phyloP scores from a whole-genome alignment of 2,329 filamentous ascomycete species.

The Ascosphaera apis region DNA sequence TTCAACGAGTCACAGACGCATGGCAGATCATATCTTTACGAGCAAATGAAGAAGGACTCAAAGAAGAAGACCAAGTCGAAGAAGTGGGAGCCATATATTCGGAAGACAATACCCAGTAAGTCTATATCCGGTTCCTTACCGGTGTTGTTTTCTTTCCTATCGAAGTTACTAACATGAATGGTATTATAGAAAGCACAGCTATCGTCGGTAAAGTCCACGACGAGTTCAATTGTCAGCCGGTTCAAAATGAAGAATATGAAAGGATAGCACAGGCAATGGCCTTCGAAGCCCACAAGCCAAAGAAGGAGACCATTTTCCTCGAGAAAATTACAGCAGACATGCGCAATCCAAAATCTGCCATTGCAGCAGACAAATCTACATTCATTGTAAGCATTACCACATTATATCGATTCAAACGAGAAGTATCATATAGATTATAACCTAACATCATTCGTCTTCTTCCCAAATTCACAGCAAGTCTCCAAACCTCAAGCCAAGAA shows the following conservation, averaged over 20 bases:
- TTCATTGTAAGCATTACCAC: conserved; percentile 18
- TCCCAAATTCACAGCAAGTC: conserved; percentile 16
- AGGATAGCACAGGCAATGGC: conserved; percentile 36
- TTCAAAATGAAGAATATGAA: conserved; percentile 47
- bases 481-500: conserved; percentile 29
- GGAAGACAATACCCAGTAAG: conserved; percentile 47
- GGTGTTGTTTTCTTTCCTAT: conserved; percentile 2
- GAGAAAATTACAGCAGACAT: conserved; percentile 23
- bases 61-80: conserved; percentile 25
- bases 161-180: neutral
- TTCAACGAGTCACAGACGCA: conserved; percentile 17
- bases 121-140: conserved; percentile 6
- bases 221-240: conserved; percentile 52
- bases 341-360: conserved; percentile 34
- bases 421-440: conserved; percentile 1
- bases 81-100: conserved; percentile 33
- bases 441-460: conserved; percentile 4
- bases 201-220: conserved; percentile 50
- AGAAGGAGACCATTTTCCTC: conserved; percentile 30
- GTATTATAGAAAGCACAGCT: conserved; percentile 47
- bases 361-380: conserved; percentile 19
- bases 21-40: conserved; percentile 22
- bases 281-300: conserved; percentile 36
- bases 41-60: conserved; percentile 22
- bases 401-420: conserved; percentile 1